Base-by-base conservation (phyloP, 441 rosid species). In the Arabidopsis lyrata region DNA sequence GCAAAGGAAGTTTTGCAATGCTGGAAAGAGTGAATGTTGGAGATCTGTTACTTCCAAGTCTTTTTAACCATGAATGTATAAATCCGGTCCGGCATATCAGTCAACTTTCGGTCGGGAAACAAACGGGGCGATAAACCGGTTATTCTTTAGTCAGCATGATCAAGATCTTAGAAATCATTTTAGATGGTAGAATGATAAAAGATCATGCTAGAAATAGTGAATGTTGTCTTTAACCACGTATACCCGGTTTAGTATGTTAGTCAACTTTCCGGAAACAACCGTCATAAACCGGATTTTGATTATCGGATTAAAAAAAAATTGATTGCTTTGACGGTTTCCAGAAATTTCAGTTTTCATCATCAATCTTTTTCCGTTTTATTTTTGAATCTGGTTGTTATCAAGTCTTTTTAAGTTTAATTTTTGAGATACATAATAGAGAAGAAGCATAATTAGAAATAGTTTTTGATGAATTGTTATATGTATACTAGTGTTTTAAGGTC, bases 21-120 rank as follows among this genome's bases (percentile, higher is more conserved):
- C 58, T 53, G 31, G 35, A 27, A 53, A 27, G 9, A 27, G 31
- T 8, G 58, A 53, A 53, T 29, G 58, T n/a, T 53, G 58, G n/a
- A 53, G 31, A 53, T 8, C 7, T n/a, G 60, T 55, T 8, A 42
- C 15, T 12, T 41, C 16, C 5, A 8, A 38, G 41, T 38, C 42
- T 29, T 29, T 38, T 38, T 38, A 38, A 38, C 11, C 42, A 38
- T 38, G 31, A 29, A 29, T 29, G 31, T 29, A 29, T 29, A 29
- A 4, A 4, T 29, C 31, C 31, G 42, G 42, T 38, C 2, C 11
- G 13, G 13, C 3, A 38, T 3, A 10, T 10, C 42, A 10, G 42
- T 38, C 42, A 10, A 38, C 13, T 38, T 38, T 38, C 20, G 20
- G 20, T 4, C 42, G 4, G 14, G 10, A 35, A 35, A 35, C 38